Percentiles rank a stretch among this genome's conserved stretches.
Conservation (phyloP, 345 rosid genomes). For the Turnera subulata region DNA sequence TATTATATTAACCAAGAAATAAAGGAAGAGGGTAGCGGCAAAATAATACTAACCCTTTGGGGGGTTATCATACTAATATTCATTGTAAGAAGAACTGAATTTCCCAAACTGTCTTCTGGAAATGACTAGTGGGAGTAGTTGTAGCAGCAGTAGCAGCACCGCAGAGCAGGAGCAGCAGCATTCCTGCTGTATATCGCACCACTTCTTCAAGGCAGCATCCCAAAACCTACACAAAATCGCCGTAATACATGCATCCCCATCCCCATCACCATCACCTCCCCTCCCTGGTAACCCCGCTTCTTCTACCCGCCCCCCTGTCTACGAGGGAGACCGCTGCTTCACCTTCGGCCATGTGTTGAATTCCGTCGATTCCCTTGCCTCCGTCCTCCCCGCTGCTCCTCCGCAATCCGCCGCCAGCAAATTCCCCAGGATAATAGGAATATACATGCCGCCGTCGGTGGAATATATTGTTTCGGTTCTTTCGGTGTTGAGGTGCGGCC, state of each 20-base stretch:
- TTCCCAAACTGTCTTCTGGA: too few relatives aligned
- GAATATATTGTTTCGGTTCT: conserved; percentile 77
- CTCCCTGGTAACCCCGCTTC: conserved; percentile 9
- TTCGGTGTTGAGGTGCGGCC: conserved; percentile 74
- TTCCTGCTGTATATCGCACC: conserved; percentile 68
- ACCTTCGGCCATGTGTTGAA: conserved; percentile 47
- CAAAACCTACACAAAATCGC: conserved; percentile 45
- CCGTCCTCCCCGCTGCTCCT: conserved; percentile 44
- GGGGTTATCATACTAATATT: too few relatives aligned
- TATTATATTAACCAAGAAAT: too few relatives aligned
- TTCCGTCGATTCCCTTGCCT: conserved; percentile 47
- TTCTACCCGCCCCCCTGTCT: conserved; percentile 22
- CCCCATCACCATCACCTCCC: conserved; percentile 15
- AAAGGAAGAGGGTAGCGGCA: too few relatives aligned
- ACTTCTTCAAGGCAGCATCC: conserved; percentile 51
- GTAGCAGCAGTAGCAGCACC: background rate
- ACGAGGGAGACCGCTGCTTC: conserved; percentile 61
- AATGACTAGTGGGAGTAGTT: too few relatives aligned
- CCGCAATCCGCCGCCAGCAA: conserved; percentile 16
- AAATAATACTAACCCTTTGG: too few relatives aligned
- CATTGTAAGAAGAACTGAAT: too few relatives aligned
- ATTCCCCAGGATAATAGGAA: conserved; percentile 44
- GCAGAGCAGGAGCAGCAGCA: conserved; percentile 12
- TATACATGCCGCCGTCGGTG: conserved; percentile 72
- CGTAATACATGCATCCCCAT: conserved; percentile 39